Evolutionary conservation across 305 asterid species (phyloP).

Genomic region (Petunia hybrid): DNA sequence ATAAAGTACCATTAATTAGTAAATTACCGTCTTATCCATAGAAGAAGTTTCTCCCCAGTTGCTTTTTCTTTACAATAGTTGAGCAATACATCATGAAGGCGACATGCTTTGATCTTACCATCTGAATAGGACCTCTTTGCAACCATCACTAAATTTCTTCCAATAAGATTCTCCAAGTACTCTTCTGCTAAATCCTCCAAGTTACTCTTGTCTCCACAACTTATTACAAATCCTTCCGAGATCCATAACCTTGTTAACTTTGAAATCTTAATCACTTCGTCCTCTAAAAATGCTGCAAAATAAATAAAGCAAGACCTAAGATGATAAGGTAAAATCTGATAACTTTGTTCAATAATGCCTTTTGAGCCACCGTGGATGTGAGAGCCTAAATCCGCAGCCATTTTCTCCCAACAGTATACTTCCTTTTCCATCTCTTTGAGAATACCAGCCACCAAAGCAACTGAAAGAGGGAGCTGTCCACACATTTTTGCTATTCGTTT

Average conservation of each 20-base stretch:
- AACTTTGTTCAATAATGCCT: not conserved
- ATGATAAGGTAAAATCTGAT: constrained; percentile 10
- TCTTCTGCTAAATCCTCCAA: not conserved
- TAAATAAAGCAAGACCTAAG: constrained; percentile 28
- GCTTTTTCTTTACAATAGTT: constrained; percentile 1
- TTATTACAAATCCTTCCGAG: constrained; percentile 17
- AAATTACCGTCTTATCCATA: not conserved
- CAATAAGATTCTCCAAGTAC: not conserved
- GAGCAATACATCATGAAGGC: not conserved
- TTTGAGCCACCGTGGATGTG: not conserved
- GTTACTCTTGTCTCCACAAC: not conserved
- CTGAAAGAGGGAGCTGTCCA: constrained; percentile 45
- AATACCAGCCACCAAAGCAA: constrained; percentile 45
- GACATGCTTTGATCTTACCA: not conserved
- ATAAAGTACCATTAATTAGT: not conserved
- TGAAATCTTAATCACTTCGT: not conserved
- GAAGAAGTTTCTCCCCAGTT: not conserved
- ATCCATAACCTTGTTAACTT: constrained; percentile 7
- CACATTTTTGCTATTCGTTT: constrained; percentile 37
- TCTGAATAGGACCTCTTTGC: not conserved
- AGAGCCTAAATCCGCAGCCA: not conserved
- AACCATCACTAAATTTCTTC: not conserved
- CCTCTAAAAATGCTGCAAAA: constrained; percentile 24
- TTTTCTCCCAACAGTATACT: constrained; percentile 32
- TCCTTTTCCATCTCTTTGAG: constrained; percentile 31